Evolutionary conservation across 1,139 yeast genomes (phyloP).

Genomic region (Suhomyces bribrorum): DNA sequence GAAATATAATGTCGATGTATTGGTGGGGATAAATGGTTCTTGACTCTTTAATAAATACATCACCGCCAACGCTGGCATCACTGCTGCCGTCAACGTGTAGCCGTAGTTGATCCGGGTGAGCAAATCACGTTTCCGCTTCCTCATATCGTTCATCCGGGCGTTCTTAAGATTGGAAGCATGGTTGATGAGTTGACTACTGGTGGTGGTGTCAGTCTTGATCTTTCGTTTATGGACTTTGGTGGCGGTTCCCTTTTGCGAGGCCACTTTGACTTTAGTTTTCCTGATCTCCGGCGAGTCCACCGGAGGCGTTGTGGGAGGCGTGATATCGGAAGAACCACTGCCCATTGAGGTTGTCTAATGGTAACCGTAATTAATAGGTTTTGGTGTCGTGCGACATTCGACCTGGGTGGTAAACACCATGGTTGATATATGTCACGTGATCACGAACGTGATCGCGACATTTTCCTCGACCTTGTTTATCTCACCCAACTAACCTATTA

Average conservation of each 20-base stretch:
- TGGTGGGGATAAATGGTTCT: constrained; percentile 22
- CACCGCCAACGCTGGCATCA: constrained; percentile 23
- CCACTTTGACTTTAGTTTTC: background rate
- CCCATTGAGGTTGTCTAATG: background rate
- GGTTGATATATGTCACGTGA: background rate
- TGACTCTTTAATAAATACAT: constrained; percentile 17
- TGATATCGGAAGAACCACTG: constrained; percentile 2
- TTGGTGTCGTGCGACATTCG: constrained; percentile 2
- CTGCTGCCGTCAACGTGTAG: constrained; percentile 20
- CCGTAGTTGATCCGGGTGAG: constrained; percentile 26
- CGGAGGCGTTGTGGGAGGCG: constrained; percentile 5
- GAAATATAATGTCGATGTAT: constrained; percentile 32
- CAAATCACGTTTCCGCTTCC: constrained; percentile 26
- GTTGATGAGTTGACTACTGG: constrained; percentile 17
- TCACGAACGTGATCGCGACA: background rate
- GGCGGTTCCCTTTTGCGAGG: constrained; percentile 1
- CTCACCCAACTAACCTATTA: background rate
- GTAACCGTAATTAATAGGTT: too few relatives aligned
- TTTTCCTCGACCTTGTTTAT: background rate
- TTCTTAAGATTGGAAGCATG: constrained; percentile 27
- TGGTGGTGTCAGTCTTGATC: constrained; percentile 13
- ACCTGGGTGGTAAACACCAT: background rate
- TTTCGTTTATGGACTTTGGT: constrained; percentile 25
- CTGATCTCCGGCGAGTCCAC: background rate
- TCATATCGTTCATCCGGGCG: constrained; percentile 22